These are phyloP conservation scores for Eucalyptus decipiens DNA, from an alignment of 345 rosid genomes.

Conservation along the genomic window DNA sequence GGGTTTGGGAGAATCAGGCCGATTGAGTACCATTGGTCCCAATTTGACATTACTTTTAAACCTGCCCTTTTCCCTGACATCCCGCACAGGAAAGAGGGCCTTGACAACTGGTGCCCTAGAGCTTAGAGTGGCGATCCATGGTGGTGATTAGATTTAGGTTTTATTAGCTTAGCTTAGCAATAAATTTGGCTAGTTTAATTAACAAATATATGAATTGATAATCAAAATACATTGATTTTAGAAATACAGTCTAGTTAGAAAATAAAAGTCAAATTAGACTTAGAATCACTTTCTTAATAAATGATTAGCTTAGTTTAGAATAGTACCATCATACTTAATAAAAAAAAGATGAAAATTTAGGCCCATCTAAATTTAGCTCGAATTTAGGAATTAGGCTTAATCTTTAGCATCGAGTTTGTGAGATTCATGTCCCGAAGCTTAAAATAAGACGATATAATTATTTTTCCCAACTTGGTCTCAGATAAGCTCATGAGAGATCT, in stretches of 20 bases:
- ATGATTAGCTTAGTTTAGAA: neutral
- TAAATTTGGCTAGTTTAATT: neutral
- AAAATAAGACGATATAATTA: neutral
- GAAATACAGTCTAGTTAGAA: neutral
- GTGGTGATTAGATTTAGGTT: neutral
- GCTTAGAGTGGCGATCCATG: neutral
- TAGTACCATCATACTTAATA: neutral
- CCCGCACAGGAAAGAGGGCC: neutral
- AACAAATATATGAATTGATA: neutral
- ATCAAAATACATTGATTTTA: neutral
- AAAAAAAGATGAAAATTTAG: neutral
- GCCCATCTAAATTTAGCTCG: neutral
- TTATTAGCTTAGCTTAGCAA: neutral
- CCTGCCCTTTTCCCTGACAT: neutral
- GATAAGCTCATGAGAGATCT: neutral
- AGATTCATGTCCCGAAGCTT: neutral
- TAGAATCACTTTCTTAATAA: neutral
- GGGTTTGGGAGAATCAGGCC: neutral
- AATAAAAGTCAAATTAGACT: neutral
- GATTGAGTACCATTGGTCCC: no score
- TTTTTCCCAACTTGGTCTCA: neutral
- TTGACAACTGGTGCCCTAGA: neutral
- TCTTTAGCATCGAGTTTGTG: neutral
- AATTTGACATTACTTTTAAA: no score
- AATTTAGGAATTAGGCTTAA: neutral